These are phyloP conservation scores for Penicillium salamii DNA, from an alignment of 495 filamentous ascomycete species.

Conservation along the genomic window DNA sequence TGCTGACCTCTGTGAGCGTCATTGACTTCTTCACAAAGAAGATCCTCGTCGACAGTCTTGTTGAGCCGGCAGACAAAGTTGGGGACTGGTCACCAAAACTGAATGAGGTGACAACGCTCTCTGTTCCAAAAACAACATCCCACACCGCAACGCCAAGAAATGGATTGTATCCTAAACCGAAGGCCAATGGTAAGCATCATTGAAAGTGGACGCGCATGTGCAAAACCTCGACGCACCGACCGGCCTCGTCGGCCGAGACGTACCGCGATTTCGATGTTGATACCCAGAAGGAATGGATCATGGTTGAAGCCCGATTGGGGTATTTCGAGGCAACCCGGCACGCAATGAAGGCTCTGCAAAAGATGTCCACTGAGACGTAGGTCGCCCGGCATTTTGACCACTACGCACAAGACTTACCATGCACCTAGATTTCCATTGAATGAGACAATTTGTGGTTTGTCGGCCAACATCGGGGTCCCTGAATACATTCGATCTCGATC, in stretches of 20 bases:
- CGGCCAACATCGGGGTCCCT: constrained; percentile 46
- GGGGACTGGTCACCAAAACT: no score
- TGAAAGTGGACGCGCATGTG: constrained; percentile 66
- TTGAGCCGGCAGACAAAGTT: no score
- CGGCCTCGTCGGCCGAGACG: constrained; percentile 57
- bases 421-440: constrained; percentile 55
- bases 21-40: no score
- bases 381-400: constrained; percentile 18
- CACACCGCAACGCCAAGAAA: constrained; percentile 76
- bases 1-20: no score
- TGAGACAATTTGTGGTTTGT: constrained; percentile 55
- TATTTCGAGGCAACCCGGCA: constrained; percentile 76
- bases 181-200: constrained; percentile 61
- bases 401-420: constrained; percentile 11
- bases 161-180: constrained; percentile 89
- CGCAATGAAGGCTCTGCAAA: constrained; percentile 70
- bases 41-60: no score
- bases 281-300: constrained; percentile 66
- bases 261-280: constrained; percentile 75
- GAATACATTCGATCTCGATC: constrained; percentile 48
- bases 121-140: constrained; percentile 64
- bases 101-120: constrained; percentile 47
- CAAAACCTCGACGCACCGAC: constrained; percentile 66
- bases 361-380: constrained; percentile 59
- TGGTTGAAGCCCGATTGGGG: constrained; percentile 69